Base-by-base conservation (phyloP, 805 yeast genomes). In the Suhomyces xylopsoci region DNA sequence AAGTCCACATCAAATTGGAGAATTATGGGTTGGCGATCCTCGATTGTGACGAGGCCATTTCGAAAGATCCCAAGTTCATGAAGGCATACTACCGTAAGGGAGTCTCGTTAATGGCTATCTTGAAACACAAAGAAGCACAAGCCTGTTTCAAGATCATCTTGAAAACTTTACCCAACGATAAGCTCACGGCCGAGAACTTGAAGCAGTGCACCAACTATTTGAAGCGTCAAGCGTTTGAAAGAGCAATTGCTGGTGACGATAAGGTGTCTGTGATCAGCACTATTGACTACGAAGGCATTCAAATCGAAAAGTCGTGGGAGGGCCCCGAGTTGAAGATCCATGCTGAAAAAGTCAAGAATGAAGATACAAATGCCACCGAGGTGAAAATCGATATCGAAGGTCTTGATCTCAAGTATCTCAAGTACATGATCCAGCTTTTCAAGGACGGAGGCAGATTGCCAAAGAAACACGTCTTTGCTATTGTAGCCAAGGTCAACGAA, bases 1-100 rank as follows among this genome's bases (percentile, higher is more conserved):
- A 90, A 66, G 96, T 90, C 0, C 86, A 91, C 59, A 83, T 93
- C 63, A 89, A 90, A 62, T 68, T 85, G 51, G 99, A 93, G 66
- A 86, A 85, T 61, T 92, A 87, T 66, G 98, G 97, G 3, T 76
- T 82, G 50, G 96, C 97, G 0, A 80, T 92, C 2, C 74, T 68
- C n/a, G 97, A 92, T 66, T 85, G 96, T 60, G 81, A 84, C 32
- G 70, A 73, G 44, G 89, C 97, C 1, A 77, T 94, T 44, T 80
- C 77, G 47, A 62, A 85, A 8, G 90, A 93, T 64, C 79, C 84
- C 1, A 64, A 72, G 17, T 87, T 89, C 62, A 70, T 84, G 34
- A 93, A 93, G 68, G 91, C 90, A 0, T 88, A 89, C 66, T 94
- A 90, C 65, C 80, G 99, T 58, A 80, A 96, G 58, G 97, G 97